Base-by-base conservation (phyloP, 2,329 filamentous ascomycete species). In the Beauveria sp. region DNA sequence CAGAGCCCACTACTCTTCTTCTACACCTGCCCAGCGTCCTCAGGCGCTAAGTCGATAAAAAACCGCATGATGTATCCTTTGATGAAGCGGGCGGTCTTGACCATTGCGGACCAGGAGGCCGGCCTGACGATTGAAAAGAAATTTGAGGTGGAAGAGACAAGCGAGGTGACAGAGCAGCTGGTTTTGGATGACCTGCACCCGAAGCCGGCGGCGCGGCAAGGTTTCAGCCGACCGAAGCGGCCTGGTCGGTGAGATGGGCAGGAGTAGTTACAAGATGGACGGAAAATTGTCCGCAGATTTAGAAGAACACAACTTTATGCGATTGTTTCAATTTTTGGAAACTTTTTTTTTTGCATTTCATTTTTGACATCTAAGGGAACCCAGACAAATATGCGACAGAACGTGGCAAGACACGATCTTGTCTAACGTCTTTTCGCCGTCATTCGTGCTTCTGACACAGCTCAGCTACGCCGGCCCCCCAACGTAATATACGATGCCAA, bases 21-120 rank as follows among this genome's bases (percentile, higher is more conserved):
- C 71, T 93, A 92, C 76, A 93, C 90, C 6, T 92, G 89, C 72
- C 91, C 91, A 0, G 77, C 82, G 8, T 81, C 87, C 5, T 76
- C 83, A 0, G 83, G 79, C 31, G 85, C 81, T 58, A 90, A 87
- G 75, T 78, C 83, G 58, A 89, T 95, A 77, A 93, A 91, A 77
- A 88, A 89, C 75, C 82, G 90, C 65, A 96, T 96, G 91, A 75
- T 95, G 70, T 95, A 95, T 72, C 89, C 90, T 40, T 77, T 87
- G 28, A 87, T 87, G 78, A 87, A 87, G 75, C 79, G 83, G 12
- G 83, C 84, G 26, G 88, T 90, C 3, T 77, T 92, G 34, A 75
- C 78, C n/a, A 73, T 87, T 40, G 90, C 89, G 20, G 83, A 87
- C 68, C 76, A 75, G 42, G 84, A 90, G 66, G 87, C 84, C 1